These are phyloP conservation scores for Oxytropis ochrocephala DNA, from an alignment of 306 rosid genomes.

Conservation along the genomic window DNA sequence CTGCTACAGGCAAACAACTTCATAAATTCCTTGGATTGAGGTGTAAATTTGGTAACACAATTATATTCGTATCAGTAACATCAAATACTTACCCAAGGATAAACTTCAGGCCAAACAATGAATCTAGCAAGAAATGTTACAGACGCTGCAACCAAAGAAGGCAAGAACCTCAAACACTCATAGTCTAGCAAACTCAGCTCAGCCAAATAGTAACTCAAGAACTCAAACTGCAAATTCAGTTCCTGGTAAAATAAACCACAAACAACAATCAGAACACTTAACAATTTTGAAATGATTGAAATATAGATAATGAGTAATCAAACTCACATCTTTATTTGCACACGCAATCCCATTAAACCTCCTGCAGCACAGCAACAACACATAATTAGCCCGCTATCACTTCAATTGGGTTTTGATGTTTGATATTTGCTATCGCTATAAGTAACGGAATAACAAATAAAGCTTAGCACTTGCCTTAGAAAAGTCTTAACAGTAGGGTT, in stretches of 20 bases:
- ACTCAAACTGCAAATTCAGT: conserved; percentile 50
- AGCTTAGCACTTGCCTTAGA: conserved; percentile 40
- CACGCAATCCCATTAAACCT: conserved; percentile 37
- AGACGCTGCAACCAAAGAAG: conserved; percentile 78
- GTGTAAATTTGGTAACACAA: not conserved
- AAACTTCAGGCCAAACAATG: conserved; percentile 37
- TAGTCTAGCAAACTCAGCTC: conserved; percentile 82
- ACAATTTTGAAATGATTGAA: not conserved
- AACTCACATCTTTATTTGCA: conserved; percentile 38
- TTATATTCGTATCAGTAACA: not conserved
- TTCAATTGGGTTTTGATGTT: not conserved
- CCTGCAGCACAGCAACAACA: conserved; percentile 29
- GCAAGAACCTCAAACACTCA: conserved; percentile 49
- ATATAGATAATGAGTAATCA: not conserved
- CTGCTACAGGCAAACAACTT: conserved; percentile 25
- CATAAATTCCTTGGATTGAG: not conserved
- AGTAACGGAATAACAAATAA: not conserved
- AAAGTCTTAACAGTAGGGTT: conserved; percentile 65
- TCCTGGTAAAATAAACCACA: conserved; percentile 20
- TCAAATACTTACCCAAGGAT: conserved; percentile 63
- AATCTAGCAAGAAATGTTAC: conserved; percentile 59
- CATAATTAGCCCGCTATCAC: not conserved
- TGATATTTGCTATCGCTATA: not conserved
- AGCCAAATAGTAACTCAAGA: conserved; percentile 57
- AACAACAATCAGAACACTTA: conserved; percentile 2